Percentiles rank a stretch among this genome's conserved stretches.
These are phyloP conservation scores for Phaseolus coccineus DNA, from an alignment of 331 rosid species.

Conservation along the genomic window DNA sequence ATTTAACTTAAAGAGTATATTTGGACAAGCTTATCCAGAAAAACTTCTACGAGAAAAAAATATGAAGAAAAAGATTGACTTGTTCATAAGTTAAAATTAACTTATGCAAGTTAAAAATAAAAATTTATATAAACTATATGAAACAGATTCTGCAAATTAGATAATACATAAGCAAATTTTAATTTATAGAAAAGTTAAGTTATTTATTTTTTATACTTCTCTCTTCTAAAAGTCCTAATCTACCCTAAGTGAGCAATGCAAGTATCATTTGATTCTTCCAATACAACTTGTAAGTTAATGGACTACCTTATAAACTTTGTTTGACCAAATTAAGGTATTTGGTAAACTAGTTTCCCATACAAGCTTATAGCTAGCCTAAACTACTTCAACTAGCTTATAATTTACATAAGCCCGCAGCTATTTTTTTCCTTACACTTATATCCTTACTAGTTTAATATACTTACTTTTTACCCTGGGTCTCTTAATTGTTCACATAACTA, in stretches of 20 bases:
- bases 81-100: too few relatives aligned
- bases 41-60: too few relatives aligned
- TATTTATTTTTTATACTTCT: too few relatives aligned
- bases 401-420: too few relatives aligned
- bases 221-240: too few relatives aligned
- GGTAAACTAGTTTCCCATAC: not conserved
- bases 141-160: too few relatives aligned
- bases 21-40: too few relatives aligned
- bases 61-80: too few relatives aligned
- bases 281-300: not conserved
- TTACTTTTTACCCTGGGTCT: not conserved
- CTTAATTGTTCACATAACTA: not conserved
- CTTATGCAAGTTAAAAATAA: too few relatives aligned
- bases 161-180: too few relatives aligned
- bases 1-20: not conserved
- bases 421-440: not conserved
- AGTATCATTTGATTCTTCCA: conserved; percentile 19
- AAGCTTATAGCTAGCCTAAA: not conserved
- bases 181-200: too few relatives aligned
- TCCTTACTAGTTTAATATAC: not conserved
- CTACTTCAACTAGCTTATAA: not conserved
- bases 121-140: too few relatives aligned
- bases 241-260: not conserved
- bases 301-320: not conserved
- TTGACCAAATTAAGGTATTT: not conserved